A percentile compares a stretch with the other conserved stretches of the same genome.
These are phyloP conservation scores for Hemileccinum rubropunctum DNA, from an alignment of 768 basidiomycete species.

Conservation along the genomic window DNA sequence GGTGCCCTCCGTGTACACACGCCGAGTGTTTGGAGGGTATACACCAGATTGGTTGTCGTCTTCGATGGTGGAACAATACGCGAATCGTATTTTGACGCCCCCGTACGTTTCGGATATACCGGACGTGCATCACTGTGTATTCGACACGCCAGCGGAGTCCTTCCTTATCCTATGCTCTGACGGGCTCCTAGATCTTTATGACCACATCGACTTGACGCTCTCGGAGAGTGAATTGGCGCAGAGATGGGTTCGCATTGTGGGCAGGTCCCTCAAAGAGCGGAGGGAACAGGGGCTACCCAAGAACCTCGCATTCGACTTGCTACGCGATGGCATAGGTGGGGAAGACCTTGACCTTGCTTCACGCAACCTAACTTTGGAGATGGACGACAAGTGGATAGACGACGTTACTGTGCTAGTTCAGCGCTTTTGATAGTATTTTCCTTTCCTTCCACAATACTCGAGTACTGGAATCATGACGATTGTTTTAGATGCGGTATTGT, in stretches of 20 bases:
- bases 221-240: slow-evolving; percentile 30
- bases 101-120: slow-evolving; percentile 44
- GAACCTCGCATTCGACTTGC: slow-evolving; percentile 40
- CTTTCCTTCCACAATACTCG: neutral
- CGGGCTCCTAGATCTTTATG: slow-evolving; percentile 43
- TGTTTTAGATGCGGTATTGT: slow-evolving; percentile 7
- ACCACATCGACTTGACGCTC: slow-evolving; percentile 19
- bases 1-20: slow-evolving; percentile 33
- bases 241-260: slow-evolving; percentile 36
- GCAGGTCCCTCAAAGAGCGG: slow-evolving; percentile 22
- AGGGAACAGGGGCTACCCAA: slow-evolving; percentile 8
- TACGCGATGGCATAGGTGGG: slow-evolving; percentile 45
- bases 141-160: slow-evolving; percentile 19
- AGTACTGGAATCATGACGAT: no score
- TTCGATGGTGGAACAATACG: slow-evolving; percentile 20
- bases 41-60: slow-evolving; percentile 25
- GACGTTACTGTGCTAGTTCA: slow-evolving; percentile 48
- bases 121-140: slow-evolving; percentile 38
- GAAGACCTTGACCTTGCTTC: slow-evolving; percentile 38
- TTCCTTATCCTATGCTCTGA: slow-evolving; percentile 46
- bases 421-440: slow-evolving; percentile 24
- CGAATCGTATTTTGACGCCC: slow-evolving; percentile 40
- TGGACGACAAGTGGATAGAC: slow-evolving; percentile 51
- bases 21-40: slow-evolving; percentile 26
- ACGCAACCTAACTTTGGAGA: slow-evolving; percentile 47